Base-by-base conservation (phyloP, 805 yeast genomes). In the Saturnispora saitoi region DNA sequence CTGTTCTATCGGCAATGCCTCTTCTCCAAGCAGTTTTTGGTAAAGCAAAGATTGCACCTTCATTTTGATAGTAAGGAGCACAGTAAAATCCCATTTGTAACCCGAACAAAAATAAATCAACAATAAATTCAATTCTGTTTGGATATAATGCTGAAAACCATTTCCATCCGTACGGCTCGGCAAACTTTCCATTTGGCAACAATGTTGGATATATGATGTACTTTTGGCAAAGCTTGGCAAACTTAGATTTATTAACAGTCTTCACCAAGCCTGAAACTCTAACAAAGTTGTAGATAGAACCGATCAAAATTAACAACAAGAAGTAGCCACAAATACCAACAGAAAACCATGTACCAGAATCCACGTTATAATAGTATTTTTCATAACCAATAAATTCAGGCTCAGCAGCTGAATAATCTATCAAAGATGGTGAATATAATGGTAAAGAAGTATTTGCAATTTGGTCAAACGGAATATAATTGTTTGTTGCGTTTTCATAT, bases 201-300 rank as follows among this genome's bases (percentile, higher is more conserved):
- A 59, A 40, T 0, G 78, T 72, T n/a, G 79, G 77, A 4, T 69
- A 51, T 0, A 69, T 59, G 4, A 73, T 32, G 22, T 58, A 53
- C 52, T 60, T 55, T 49, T 68, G 72, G 7, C 66, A 48, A 4
- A 59, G 11, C 32, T 51, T 51, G 10, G 51, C 43, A 22, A 45
- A 4, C 9, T 36, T 45, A 2, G 43, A 32, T 6, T 15, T 41
- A 17, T 48, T 51, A 9, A 48, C 28, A 3, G 63, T 62, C 48
- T 60, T 66, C 0, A 60, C 68, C 14, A 68, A 45, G 19, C 64
- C 58, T 2, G 54, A 45, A 19, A 53, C 64, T 17, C 47, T 58
- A 58, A 55, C 68, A 54, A 37, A 68, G 48, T 70, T 69, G 57
- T 52, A 53, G 4, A 58, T 14, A 8, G 68, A 63, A n/a, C 69